Base-by-base conservation (phyloP, 2,329 filamentous ascomycete species). In the Chaetothyriales sp. region DNA sequence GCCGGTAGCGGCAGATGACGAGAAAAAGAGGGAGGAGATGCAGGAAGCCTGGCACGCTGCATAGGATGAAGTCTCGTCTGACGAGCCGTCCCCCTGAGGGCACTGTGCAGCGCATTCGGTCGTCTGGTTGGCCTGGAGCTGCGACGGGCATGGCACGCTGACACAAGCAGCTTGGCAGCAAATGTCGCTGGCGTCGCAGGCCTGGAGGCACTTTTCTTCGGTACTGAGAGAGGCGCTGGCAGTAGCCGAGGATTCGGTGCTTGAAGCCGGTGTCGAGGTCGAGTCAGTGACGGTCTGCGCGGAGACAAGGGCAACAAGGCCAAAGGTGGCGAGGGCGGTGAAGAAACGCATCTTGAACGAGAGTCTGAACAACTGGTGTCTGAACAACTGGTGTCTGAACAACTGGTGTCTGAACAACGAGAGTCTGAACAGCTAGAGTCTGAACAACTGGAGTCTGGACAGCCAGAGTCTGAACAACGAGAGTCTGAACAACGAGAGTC, bases 91-190 rank as follows among this genome's bases (percentile, higher is more conserved):
- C 51, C 76, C 76, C 67, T 78, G 74, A 52, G 73, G 70, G 63
- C 76, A 79, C 50, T 70, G 67, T 46, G 68, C 68, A 46, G 73
- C 74, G 60, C 76, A 79, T 47, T 69, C 64, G 61, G 68, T 76
- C 62, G 74, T 77, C 53, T 70, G 67, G 60, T 75, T 70, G 60
- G 68, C 73, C 64, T 74, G 69, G 47, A 62, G 61, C n/a, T 70
- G 67, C 62, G 71, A 72, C 56, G 76, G 76, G 63, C 72, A 76
- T 29, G 76, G 75, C 43, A 73, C 70, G 40, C 71, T 67, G 58
- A 73, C 66, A 66, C 76, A 79, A 13, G 64, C 61, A 40, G 76
- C 76, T 56, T 69, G 64, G 67, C 76, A 79, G 65, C 71, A 74
- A 50, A 73, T 65, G 59, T 78, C 74, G 44, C 56, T 65, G 18